Evolutionary conservation across 2,329 filamentous ascomycete species (phyloP).

Genomic region (Tolypocladium capitatum): DNA sequence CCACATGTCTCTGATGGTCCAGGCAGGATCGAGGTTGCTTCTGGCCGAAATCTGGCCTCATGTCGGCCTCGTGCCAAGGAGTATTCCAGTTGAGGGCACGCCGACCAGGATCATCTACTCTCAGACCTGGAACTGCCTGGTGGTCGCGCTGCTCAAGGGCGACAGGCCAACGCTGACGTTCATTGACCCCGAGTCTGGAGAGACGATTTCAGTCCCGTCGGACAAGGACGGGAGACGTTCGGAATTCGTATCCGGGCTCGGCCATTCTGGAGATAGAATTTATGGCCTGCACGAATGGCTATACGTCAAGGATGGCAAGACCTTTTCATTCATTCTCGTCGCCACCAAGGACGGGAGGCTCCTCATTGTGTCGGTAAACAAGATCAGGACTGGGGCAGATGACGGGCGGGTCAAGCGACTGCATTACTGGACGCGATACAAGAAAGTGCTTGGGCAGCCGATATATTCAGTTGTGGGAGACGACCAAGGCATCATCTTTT

Average conservation of each 20-base stretch:
- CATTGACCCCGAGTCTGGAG: conserved; percentile 41
- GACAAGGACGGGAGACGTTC: conserved; percentile 27
- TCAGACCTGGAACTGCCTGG: conserved; percentile 33
- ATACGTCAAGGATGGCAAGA: conserved; percentile 40
- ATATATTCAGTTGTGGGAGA: conserved; percentile 45
- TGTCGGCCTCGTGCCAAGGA: conserved; percentile 34
- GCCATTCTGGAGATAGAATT: conserved; percentile 43
- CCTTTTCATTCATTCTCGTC: conserved; percentile 50
- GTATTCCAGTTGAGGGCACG: conserved; percentile 31
- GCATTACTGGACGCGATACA: conserved; percentile 41
- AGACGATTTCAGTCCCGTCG: conserved; percentile 32
- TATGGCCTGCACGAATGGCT: conserved; percentile 52
- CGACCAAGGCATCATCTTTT: conserved; percentile 42
- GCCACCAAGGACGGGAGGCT: conserved; percentile 41
- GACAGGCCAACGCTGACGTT: conserved; percentile 38
- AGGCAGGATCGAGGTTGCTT: conserved; percentile 36
- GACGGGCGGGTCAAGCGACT: conserved; percentile 15
- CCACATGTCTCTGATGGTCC: conserved; percentile 32
- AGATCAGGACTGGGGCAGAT: conserved; percentile 4
- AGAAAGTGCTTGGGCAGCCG: conserved; percentile 29
- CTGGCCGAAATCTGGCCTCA: conserved; percentile 37
- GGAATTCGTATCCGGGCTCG: conserved; percentile 42
- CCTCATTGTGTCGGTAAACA: conserved; percentile 38
- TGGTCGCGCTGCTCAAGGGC: conserved; percentile 35
- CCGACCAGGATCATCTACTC: conserved; percentile 43